Percentiles rank a stretch among this genome's conserved stretches.
Evolutionary conservation across 2,329 filamentous ascomycete species (phyloP).

Genomic region (Rhytidhysteron rufulum): DNA sequence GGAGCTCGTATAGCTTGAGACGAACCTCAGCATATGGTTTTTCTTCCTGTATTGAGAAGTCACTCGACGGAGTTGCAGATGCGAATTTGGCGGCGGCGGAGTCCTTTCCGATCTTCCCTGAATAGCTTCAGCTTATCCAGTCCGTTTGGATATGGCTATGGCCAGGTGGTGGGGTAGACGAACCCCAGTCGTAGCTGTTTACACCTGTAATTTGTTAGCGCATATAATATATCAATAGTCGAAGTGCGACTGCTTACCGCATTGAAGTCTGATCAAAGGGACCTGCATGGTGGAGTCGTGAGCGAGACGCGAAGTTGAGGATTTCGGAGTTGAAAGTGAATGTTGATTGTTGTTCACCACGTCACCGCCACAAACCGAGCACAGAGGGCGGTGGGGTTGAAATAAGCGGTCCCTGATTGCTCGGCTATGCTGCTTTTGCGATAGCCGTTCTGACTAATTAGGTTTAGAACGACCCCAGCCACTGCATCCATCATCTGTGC

Average conservation of each 20-base stretch:
- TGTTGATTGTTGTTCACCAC: background rate
- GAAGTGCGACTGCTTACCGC: too few relatives aligned
- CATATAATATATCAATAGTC: too few relatives aligned
- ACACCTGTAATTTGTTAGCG: slow-evolving; percentile 60
- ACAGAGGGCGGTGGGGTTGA: slow-evolving; percentile 2
- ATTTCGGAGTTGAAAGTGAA: background rate
- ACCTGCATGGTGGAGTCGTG: slow-evolving; percentile 44
- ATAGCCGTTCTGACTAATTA: slow-evolving; percentile 2
- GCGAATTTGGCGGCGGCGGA: slow-evolving; percentile 90
- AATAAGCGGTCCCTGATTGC: slow-evolving; percentile 4
- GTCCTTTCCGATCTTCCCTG: slow-evolving; percentile 78
- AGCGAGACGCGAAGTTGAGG: slow-evolving; percentile 3
- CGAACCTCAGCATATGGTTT: slow-evolving; percentile 90
- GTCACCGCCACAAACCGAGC: slow-evolving; percentile 3
- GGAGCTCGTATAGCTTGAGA: background rate
- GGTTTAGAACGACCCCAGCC: slow-evolving; percentile 2
- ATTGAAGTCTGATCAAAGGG: slow-evolving; percentile 79
- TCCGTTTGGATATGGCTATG: slow-evolving; percentile 12
- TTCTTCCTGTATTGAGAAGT: slow-evolving; percentile 74
- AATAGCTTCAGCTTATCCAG: slow-evolving; percentile 22
- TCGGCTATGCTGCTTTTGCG: background rate
- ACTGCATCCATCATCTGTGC: background rate
- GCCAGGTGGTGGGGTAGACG: slow-evolving; percentile 22
- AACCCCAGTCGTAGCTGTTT: slow-evolving; percentile 98
- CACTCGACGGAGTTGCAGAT: slow-evolving; percentile 71